Evolutionary conservation across 345 rosid genomes (phyloP), one percentile per base, ranked within the genome.

Genomic region (Pelargonium nanum): DNA sequence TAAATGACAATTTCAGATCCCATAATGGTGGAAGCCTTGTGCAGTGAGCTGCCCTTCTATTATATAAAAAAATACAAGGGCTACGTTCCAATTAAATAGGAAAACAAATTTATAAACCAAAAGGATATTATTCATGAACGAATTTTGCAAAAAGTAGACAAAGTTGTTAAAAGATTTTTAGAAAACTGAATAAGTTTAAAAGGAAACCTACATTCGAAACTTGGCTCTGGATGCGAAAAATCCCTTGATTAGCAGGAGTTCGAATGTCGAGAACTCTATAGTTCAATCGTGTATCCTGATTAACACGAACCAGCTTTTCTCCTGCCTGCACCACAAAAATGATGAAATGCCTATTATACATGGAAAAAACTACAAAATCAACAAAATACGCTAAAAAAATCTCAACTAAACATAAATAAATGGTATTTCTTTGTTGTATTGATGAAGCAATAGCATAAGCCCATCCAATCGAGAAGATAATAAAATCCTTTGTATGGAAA

Each of bases 201-300:
- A 63, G 48, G 2, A n/a, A 55, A 60, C 81, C 68, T 64, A 85
- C 87, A 30, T 56, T 69, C 52, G 71, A 32, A 32, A 86, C 82
- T 68, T 85, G 79, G 65, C 73, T 57, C 63, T 84, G 88, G 71
- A 89, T 76, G 40, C 72, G 81, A 67, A 89, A 89, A 60, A 89
- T 84, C 44, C 80, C 96, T 68, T 87, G 94, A 76, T 87, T 87
- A 54, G 97, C 88, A 4, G 87, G 82, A 53, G 91, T 89, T 34
- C 99, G 75, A 4, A 87, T 0, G 73, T 93, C 94, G n/a, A 93
- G 68, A 74, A 81, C 86, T 61, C 91, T 79, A 57, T 72, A 57
- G 59, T 87, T 87, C 71, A 93, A 70, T 24, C 99, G 87, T 4
- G 90, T 89, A 54, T 89, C 94, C 75, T 85, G 97, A 72, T 83